Evolutionary conservation across 208 protist genomes (phyloP).

Genomic region (Trypanosoma melophagium): DNA sequence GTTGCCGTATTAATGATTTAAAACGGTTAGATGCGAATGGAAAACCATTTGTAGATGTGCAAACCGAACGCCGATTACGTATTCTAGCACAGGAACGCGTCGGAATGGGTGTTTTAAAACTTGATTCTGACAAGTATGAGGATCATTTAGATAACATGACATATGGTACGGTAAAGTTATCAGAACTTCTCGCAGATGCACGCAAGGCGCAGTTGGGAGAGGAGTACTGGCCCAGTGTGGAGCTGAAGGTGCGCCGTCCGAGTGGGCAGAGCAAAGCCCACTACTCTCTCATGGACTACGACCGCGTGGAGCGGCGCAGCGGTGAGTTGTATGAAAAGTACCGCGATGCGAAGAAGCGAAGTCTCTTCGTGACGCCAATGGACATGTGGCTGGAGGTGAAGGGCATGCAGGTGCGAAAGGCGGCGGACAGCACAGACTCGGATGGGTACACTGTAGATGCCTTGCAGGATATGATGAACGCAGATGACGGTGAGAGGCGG

Average conservation of each 20-base stretch:
- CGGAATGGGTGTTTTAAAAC: constrained; percentile 84
- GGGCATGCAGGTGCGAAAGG: constrained; percentile 73
- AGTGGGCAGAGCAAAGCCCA: constrained; percentile 85
- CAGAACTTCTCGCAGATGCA: constrained; percentile 81
- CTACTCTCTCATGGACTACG: constrained; percentile 85
- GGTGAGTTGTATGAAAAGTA: constrained; percentile 81
- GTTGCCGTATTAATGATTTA: constrained; percentile 78
- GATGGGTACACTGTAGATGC: constrained; percentile 79
- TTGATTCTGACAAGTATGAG: constrained; percentile 90
- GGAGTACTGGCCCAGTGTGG: constrained; percentile 89
- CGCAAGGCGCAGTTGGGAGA: constrained; percentile 83
- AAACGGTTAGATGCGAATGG: constrained; percentile 75
- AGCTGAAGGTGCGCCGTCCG: constrained; percentile 86
- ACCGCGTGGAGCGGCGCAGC: constrained; percentile 79
- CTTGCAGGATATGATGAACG: constrained; percentile 46
- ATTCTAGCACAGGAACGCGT: constrained; percentile 79
- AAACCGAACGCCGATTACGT: constrained; percentile 82
- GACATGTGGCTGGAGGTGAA: constrained; percentile 87
- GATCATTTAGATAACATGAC: constrained; percentile 86
- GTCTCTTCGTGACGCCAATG: constrained; percentile 87
- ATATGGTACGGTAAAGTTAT: constrained; percentile 73
- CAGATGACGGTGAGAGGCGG: constrained; percentile 22
- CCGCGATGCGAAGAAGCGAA: constrained; percentile 86
- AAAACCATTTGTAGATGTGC: constrained; percentile 78
- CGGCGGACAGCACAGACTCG: constrained; percentile 51